phyloP scores from a whole-genome alignment of 176 grass and related monocot genomes.

The Panicum miliaceum region DNA sequence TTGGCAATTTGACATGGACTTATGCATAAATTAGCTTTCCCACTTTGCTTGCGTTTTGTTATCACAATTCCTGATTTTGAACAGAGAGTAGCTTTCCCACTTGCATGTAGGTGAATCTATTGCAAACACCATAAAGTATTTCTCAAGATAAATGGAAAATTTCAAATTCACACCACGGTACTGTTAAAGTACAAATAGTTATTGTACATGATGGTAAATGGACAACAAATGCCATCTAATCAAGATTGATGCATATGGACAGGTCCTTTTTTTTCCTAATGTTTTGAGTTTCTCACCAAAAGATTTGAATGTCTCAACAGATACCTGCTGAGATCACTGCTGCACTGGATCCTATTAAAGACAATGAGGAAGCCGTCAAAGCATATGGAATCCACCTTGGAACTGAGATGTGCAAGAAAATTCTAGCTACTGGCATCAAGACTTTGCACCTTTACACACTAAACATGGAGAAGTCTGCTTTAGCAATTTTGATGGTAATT shows the following conservation, averaged over 20 bases:
- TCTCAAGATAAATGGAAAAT: background rate
- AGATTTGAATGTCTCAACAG: constrained; percentile 45
- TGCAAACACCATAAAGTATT: background rate
- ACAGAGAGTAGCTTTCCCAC: background rate
- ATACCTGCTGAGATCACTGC: constrained; percentile 73
- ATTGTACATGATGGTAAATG: background rate
- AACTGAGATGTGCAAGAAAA: constrained; percentile 94
- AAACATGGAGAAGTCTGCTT: constrained; percentile 89
- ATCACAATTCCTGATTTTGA: constrained; percentile 15
- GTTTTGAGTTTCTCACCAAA: background rate
- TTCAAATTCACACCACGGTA: background rate
- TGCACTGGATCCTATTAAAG: constrained; percentile 84
- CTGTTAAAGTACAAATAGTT: background rate
- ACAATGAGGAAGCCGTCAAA: constrained; percentile 85
- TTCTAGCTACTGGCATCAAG: constrained; percentile 83
- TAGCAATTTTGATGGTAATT: constrained; percentile 75
- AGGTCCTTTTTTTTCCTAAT: background rate
- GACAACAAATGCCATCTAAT: background rate
- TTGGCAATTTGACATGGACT: background rate
- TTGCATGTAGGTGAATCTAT: background rate
- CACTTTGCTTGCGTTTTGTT: background rate
- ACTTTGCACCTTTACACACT: constrained; percentile 88
- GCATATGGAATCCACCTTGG: constrained; percentile 84
- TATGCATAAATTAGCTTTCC: constrained; percentile 2
- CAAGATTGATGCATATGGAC: background rate